Conservation (phyloP, 768 basidiomycete genomes). For the Trametopsis cervina region DNA sequence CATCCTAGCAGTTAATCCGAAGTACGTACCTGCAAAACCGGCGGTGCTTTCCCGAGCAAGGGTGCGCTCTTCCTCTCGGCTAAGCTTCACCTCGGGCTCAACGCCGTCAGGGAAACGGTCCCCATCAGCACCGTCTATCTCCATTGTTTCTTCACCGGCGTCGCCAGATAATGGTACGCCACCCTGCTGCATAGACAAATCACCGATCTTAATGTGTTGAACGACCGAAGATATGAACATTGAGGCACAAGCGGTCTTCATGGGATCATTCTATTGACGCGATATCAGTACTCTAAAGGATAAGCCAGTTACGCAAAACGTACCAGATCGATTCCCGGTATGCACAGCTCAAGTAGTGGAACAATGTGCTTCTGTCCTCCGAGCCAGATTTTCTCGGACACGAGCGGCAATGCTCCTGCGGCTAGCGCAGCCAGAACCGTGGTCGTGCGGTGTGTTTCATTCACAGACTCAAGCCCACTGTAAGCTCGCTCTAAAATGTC, state of each 20-base stretch:
- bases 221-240: constrained; percentile 71
- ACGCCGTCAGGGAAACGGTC: constrained; percentile 45
- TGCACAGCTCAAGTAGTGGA: constrained; percentile 79
- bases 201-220: constrained; percentile 73
- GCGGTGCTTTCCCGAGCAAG: constrained; percentile 74
- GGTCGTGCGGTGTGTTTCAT: constrained; percentile 93
- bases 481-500: constrained; percentile 88
- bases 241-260: constrained; percentile 73
- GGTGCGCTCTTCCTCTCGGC: constrained; percentile 60
- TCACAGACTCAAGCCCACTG: constrained; percentile 84
- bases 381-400: constrained; percentile 72
- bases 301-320: constrained; percentile 17
- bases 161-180: constrained; percentile 49
- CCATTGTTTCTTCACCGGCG: constrained; percentile 48
- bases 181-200: constrained; percentile 57
- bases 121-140: constrained; percentile 39
- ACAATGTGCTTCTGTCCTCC: constrained; percentile 85
- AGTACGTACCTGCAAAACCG: constrained; percentile 57
- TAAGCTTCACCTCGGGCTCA: constrained; percentile 39
- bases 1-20: not conserved
- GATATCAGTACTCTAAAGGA: not conserved
- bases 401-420: constrained; percentile 67
- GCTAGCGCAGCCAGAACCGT: constrained; percentile 83
- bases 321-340: constrained; percentile 90
- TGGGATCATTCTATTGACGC: constrained; percentile 62